Evolutionary conservation across 352 stramenopile genomes (phyloP), one percentile per base, ranked within the genome.

Genomic region (Albugo candida): DNA sequence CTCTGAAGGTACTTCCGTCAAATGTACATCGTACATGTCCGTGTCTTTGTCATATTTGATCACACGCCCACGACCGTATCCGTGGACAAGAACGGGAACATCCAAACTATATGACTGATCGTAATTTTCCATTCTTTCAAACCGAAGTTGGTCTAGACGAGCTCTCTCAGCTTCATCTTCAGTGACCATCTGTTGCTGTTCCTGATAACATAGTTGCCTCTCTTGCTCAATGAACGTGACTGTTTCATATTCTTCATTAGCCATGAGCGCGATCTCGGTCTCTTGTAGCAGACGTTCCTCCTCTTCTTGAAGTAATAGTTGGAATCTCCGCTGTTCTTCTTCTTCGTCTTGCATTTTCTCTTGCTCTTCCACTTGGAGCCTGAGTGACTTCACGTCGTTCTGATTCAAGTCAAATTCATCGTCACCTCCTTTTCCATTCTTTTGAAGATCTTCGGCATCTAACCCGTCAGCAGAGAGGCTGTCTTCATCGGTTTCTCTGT

Each of bases 81-180:
- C 60, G 44, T 59, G 76, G 47, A 91, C 75, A 13, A 87, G 41
- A 49, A 91, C 75, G n/a, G 78, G 78, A 44, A 91, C 78, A 50
- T 91, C 75, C 59, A 83, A 86, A 35, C 69, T 83, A 24, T 88
- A 53, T 34, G 78, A 91, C 49, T 87, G 72, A 54, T 87, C 75
- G 49, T 91, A 91, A 56, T 83, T 83, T 24, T 80, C 75, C 18
- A 66, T 71, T 60, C 83, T 58, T 13, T 55, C 48, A 2, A 49
- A 41, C 6, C 45, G 16, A 6, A 48, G 17, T 19, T 10, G 8
- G 8, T 19, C 8, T 3, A 43, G 17, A 24, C 47, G 51, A 11
- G 36, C 46, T n/a, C 37, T 5, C 1, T 54, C 34, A 13, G 27
- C 45, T 31, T 57, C 51, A 14, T 19, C 24, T 8, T 31, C 24